A percentile compares a stretch with the other conserved stretches of the same genome.
These are phyloP conservation scores for Hypoxylon trugodes DNA, from an alignment of 495 filamentous ascomycete species.

Conservation along the genomic window DNA sequence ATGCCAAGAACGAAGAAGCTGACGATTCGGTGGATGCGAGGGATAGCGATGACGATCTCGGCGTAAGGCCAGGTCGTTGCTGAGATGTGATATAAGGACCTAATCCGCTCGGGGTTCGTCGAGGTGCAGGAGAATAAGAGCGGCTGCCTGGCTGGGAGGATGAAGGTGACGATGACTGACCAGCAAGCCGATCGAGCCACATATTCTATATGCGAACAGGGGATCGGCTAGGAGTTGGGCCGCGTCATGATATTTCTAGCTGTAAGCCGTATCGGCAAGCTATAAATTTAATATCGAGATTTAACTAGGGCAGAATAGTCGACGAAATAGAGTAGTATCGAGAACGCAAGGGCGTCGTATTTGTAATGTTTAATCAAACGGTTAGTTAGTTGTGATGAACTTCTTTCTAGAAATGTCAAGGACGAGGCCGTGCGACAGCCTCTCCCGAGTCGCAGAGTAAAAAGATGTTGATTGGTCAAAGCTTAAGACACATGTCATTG, in stretches of 20 bases:
- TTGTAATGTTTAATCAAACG: slow-evolving; percentile 5
- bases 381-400: slow-evolving; percentile 8
- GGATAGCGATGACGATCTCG: slow-evolving; percentile 71
- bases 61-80: slow-evolving; percentile 64
- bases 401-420: slow-evolving; percentile 1
- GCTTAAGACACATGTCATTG: slow-evolving; percentile 35
- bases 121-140: slow-evolving; percentile 74
- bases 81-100: slow-evolving; percentile 61
- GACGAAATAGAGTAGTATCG: not conserved
- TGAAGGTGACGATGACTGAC: slow-evolving; percentile 70
- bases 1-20: slow-evolving; percentile 71
- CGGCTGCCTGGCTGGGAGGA: slow-evolving; percentile 64
- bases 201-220: slow-evolving; percentile 56
- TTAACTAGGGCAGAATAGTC: not conserved
- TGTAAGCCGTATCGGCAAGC: slow-evolving; percentile 6
- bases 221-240: slow-evolving; percentile 21
- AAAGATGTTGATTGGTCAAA: slow-evolving; percentile 28
- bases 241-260: slow-evolving; percentile 30
- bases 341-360: not conserved
- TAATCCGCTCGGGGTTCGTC: slow-evolving; percentile 66
- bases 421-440: slow-evolving; percentile 40
- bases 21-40: slow-evolving; percentile 73
- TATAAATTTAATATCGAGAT: not conserved
- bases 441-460: slow-evolving; percentile 14
- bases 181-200: slow-evolving; percentile 90